These are phyloP conservation scores for Claviceps capensis DNA, from an alignment of 2,329 filamentous ascomycete genomes.

Conservation along the genomic window DNA sequence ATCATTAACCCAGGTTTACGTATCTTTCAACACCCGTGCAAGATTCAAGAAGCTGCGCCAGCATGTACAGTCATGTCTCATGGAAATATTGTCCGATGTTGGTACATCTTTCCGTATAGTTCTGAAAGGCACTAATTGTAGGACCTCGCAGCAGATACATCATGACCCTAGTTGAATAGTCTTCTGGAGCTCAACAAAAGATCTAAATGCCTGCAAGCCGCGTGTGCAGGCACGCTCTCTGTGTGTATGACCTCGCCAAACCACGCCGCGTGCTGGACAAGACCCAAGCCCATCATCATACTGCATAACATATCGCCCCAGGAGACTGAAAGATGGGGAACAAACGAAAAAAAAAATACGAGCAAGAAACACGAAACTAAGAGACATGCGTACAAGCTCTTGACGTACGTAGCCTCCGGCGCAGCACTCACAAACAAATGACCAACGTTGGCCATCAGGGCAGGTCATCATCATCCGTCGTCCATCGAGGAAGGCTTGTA, in stretches of 20 bases:
- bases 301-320: not conserved
- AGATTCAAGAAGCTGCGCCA: too few species aligned
- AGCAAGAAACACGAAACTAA: not conserved
- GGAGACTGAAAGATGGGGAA: not conserved
- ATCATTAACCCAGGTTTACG: too few species aligned
- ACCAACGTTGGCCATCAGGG: not conserved
- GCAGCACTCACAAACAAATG: not conserved
- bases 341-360: too few species aligned
- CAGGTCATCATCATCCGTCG: conserved; percentile 19
- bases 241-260: not conserved
- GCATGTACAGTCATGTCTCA: too few species aligned
- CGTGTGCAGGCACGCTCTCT: not conserved
- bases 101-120: too few species aligned
- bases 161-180: too few species aligned
- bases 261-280: not conserved
- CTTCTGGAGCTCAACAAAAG: too few species aligned
- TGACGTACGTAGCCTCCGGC: not conserved
- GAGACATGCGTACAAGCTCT: not conserved
- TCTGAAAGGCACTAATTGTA: too few species aligned
- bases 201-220: too few species aligned
- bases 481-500: conserved; percentile 74
- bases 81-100: too few species aligned
- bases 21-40: too few species aligned
- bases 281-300: not conserved
- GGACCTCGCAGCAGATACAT: too few species aligned